Conservation (phyloP, 371 early-diverging fungal species). For the Dichotomocladium elegans region DNA sequence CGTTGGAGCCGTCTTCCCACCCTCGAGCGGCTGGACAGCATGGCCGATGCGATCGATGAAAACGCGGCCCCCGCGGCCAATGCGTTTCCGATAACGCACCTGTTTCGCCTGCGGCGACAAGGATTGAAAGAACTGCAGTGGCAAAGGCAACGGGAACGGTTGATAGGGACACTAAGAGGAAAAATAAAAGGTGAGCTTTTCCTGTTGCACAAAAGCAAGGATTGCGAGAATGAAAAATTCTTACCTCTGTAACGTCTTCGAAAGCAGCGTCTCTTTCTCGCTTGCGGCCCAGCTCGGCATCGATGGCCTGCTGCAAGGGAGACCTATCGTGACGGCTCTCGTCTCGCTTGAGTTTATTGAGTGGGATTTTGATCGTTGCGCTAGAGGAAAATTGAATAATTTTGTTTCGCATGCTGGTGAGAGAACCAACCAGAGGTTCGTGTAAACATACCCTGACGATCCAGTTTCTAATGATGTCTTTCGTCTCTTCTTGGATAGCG, state of each 20-base stretch:
- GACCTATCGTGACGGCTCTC: slow-evolving; percentile 30
- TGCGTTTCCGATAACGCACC: slow-evolving; percentile 43
- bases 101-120: slow-evolving; percentile 18
- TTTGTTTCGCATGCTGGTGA: background rate
- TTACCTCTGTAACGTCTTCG: slow-evolving; percentile 51
- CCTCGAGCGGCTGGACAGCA: background rate
- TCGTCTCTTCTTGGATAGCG: slow-evolving; percentile 34
- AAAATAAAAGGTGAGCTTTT: slow-evolving; percentile 18
- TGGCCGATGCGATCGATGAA: slow-evolving; percentile 48
- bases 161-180: slow-evolving; percentile 43
- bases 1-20: slow-evolving; percentile 19
- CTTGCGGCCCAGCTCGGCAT: slow-evolving; percentile 51
- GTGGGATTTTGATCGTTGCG: slow-evolving; percentile 56
- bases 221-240: slow-evolving; percentile 22
- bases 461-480: slow-evolving; percentile 21
- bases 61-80: slow-evolving; percentile 59
- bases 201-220: slow-evolving; percentile 38
- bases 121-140: slow-evolving; percentile 32
- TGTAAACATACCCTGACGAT: background rate
- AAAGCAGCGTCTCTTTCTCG: slow-evolving; percentile 50
- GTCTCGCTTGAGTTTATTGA: slow-evolving; percentile 40
- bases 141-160: slow-evolving; percentile 37
- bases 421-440: background rate
- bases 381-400: slow-evolving; percentile 11
- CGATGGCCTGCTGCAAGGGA: slow-evolving; percentile 38